phyloP scores from a whole-genome alignment of 1,139 yeast genomes.

The Kodamaea sp. region DNA sequence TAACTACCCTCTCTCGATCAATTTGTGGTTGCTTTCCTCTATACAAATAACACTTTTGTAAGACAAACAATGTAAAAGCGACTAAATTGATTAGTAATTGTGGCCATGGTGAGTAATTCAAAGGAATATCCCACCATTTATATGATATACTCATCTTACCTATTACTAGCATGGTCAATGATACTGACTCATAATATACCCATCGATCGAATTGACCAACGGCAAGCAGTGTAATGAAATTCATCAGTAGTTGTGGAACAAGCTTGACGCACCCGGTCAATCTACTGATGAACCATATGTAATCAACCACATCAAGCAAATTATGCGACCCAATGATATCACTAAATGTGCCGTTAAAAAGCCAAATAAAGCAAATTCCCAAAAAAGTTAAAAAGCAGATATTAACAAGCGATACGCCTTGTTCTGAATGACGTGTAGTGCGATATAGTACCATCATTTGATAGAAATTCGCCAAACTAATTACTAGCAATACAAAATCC shows the following conservation, averaged over 20 bases:
- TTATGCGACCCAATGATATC: constrained; percentile 3
- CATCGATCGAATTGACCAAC: constrained; percentile 17
- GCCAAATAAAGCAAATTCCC: constrained; percentile 2
- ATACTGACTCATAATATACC: constrained; percentile 11
- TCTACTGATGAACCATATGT: constrained; percentile 25
- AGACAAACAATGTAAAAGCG: background rate
- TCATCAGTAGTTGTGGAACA: constrained; percentile 30
- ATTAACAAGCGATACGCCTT: constrained; percentile 20
- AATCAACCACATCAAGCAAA: constrained; percentile 27
- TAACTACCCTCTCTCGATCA: background rate
- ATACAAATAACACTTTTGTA: constrained; percentile 3
- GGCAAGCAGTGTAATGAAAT: constrained; percentile 21
- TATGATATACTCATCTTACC: constrained; percentile 8
- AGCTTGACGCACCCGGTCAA: constrained; percentile 14
- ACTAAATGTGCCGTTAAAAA: background rate
- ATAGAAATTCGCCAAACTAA: constrained; percentile 12
- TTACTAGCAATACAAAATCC: constrained; percentile 15
- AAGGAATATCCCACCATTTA: constrained; percentile 24
- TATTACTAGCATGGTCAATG: constrained; percentile 4
- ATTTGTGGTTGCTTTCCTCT: constrained; percentile 3
- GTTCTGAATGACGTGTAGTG: constrained; percentile 21
- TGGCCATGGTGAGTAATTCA: constrained; percentile 24
- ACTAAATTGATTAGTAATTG: background rate
- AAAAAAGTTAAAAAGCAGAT: constrained; percentile 8
- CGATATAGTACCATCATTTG: constrained; percentile 17